phyloP scores from a whole-genome alignment of 148 eudicot genomes.

The Rhododendron kiyosumense region DNA sequence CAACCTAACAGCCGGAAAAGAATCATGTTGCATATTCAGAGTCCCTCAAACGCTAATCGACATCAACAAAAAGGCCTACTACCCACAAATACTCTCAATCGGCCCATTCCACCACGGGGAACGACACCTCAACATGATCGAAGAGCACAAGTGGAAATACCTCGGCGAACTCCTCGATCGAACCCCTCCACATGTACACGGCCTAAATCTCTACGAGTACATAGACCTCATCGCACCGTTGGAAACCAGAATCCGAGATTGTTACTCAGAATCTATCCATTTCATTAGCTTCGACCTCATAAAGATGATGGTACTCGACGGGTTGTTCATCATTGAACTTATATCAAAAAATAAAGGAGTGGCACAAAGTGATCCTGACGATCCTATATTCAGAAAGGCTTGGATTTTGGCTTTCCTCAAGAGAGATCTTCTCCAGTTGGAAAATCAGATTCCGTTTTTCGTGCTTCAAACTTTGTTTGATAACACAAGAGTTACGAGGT shows the following conservation, averaged over 20 bases:
- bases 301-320: slow-evolving; percentile 1
- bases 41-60: background rate
- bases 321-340: background rate
- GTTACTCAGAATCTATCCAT: background rate
- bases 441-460: background rate
- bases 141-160: background rate
- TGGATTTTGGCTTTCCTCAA: background rate
- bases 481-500: background rate
- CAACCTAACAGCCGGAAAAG: background rate
- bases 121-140: background rate
- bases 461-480: background rate
- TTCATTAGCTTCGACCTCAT: background rate
- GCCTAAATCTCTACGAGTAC: background rate
- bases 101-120: background rate
- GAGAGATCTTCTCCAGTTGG: background rate
- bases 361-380: background rate
- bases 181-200: background rate
- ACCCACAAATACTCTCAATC: background rate
- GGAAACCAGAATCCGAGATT: background rate
- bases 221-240: background rate
- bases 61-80: background rate
- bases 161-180: background rate
- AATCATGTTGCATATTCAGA: background rate
- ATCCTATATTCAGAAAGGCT: background rate
- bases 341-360: background rate